These are phyloP conservation scores for Diaporthe citriasiana DNA, from an alignment of 2,329 filamentous ascomycete species.

Conservation along the genomic window DNA sequence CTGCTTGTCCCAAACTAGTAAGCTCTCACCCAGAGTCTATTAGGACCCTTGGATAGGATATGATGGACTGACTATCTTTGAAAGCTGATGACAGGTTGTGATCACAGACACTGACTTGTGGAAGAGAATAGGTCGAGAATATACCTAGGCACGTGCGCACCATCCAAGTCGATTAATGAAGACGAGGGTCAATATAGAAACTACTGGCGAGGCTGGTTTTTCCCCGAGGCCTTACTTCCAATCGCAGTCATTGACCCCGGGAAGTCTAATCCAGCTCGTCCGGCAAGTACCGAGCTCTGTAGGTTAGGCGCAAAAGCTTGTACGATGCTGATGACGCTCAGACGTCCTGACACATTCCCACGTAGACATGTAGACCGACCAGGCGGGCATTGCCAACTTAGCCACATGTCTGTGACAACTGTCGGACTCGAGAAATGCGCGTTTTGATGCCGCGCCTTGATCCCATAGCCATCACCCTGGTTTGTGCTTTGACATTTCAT, in stretches of 20 bases:
- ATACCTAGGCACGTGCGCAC: no score
- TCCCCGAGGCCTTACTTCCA: not conserved
- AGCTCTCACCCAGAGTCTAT: no score
- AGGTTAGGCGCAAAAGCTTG: slow-evolving; percentile 5
- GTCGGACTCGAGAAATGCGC: not conserved
- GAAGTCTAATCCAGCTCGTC: not conserved
- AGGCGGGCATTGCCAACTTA: not conserved
- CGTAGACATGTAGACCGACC: not conserved
- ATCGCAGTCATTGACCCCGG: not conserved
- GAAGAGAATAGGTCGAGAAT: not conserved
- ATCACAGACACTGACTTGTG: not conserved
- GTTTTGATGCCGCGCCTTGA: slow-evolving; percentile 2
- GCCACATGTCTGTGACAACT: not conserved
- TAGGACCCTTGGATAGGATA: not conserved
- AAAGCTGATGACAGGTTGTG: not conserved
- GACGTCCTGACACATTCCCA: not conserved
- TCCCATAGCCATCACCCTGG: not conserved
- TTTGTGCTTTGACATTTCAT: not conserved
- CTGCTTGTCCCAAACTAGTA: not conserved
- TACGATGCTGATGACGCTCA: slow-evolving; percentile 3
- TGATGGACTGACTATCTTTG: not conserved
- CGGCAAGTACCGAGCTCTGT: slow-evolving; percentile 3
- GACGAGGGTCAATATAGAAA: not conserved
- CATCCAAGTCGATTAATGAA: no score
- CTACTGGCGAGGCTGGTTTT: not conserved